Conservation (phyloP, 2,329 filamentous ascomycete genomes). For the Arthroderma sp. region DNA sequence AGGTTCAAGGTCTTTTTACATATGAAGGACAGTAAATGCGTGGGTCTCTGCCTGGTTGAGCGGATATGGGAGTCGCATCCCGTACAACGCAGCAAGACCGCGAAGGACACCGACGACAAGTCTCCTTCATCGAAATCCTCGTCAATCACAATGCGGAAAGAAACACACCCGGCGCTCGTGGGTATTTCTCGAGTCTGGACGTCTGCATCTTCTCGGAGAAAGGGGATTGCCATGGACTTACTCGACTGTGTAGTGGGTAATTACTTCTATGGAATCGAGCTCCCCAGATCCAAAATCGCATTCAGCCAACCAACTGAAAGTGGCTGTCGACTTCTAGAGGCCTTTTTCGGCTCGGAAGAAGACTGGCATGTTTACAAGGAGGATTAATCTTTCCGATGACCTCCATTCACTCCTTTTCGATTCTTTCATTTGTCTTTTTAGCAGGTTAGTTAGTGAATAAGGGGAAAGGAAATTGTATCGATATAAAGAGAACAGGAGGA, state of each 20-base stretch:
- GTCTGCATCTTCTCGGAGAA: constrained; percentile 40
- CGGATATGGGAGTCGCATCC: constrained; percentile 44
- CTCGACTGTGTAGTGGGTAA: constrained; percentile 43
- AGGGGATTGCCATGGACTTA: constrained; percentile 44
- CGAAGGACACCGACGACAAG: constrained; percentile 12
- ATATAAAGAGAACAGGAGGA: too few species aligned
- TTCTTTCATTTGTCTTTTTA: too few species aligned
- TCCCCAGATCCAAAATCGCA: constrained; percentile 43
- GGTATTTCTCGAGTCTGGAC: constrained; percentile 56
- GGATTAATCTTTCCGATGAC: constrained; percentile 11
- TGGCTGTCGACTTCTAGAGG: constrained; percentile 44
- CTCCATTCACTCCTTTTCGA: too few species aligned
- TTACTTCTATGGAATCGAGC: constrained; percentile 43
- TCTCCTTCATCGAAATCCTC: constrained; percentile 18
- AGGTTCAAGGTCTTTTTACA: constrained; percentile 51
- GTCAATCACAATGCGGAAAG: constrained; percentile 33
- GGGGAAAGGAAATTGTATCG: neutral
- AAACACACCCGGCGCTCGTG: constrained; percentile 37
- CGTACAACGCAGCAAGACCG: constrained; percentile 26
- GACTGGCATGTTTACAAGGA: constrained; percentile 49
- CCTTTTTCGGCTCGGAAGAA: constrained; percentile 42
- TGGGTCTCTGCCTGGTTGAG: constrained; percentile 49
- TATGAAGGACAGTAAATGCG: constrained; percentile 46
- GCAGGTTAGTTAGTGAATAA: too few species aligned
- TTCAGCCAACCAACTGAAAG: constrained; percentile 55